Evolutionary conservation across 1,139 yeast genomes (phyloP).

Genomic region (Yamadazyma triangularis): DNA sequence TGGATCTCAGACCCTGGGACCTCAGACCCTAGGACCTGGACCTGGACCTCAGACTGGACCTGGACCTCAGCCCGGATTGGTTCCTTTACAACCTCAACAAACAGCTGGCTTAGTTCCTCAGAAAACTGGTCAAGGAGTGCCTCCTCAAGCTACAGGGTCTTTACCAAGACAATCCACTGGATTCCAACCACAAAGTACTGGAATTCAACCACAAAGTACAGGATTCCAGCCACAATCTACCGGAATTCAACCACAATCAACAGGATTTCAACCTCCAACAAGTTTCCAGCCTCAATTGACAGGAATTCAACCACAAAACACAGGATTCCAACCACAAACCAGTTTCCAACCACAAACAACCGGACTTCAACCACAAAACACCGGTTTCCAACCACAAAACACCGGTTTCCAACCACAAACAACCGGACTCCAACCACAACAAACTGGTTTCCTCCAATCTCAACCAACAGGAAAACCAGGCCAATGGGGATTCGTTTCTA

Average conservation of each 20-base stretch:
- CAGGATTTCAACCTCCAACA: slow-evolving; percentile 17
- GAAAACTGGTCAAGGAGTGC: slow-evolving; percentile 27
- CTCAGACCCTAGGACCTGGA: too few species aligned
- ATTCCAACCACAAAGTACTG: slow-evolving; percentile 14
- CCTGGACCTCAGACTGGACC: slow-evolving; percentile 44
- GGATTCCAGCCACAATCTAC: slow-evolving; percentile 36
- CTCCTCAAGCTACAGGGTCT: slow-evolving; percentile 18
- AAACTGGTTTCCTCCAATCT: slow-evolving; percentile 21
- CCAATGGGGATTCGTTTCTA: slow-evolving; percentile 76
- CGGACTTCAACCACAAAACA: slow-evolving; percentile 37
- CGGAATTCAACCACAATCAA: slow-evolving; percentile 4
- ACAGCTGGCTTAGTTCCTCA: slow-evolving; percentile 46
- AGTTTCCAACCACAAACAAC: slow-evolving; percentile 17
- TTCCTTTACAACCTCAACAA: slow-evolving; percentile 47
- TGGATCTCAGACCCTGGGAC: too few species aligned
- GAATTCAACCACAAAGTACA: slow-evolving; percentile 28
- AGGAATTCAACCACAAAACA: slow-evolving; percentile 32
- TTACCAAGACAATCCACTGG: slow-evolving; percentile 26
- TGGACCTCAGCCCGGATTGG: slow-evolving; percentile 29
- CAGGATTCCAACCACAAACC: slow-evolving; percentile 39
- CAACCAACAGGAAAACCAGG: slow-evolving; percentile 76
- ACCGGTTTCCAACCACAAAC: slow-evolving; percentile 19
- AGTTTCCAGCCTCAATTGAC: too few species aligned
- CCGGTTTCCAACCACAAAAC: slow-evolving; percentile 26
- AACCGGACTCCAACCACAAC: slow-evolving; percentile 21